A percentile compares a stretch with the other conserved stretches of the same genome.
phyloP scores from a whole-genome alignment of 805 yeast genomes.

The Wickerhamia fluorescens region DNA sequence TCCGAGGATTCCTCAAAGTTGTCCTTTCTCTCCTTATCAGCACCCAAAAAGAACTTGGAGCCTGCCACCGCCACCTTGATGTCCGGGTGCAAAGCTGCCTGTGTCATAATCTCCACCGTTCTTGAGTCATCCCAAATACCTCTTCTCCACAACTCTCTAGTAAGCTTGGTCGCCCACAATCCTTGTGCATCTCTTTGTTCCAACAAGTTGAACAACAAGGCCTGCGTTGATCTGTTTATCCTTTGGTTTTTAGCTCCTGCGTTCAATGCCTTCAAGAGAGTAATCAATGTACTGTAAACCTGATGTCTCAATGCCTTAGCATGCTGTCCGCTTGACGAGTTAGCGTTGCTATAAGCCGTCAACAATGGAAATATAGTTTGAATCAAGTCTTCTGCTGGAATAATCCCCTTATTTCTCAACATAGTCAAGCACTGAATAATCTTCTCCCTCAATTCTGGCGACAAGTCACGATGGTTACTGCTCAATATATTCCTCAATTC shows the following conservation, averaged over 20 bases:
- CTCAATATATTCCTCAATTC: constrained; percentile 65
- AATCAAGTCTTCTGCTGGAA: constrained; percentile 72
- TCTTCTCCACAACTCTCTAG: constrained; percentile 95
- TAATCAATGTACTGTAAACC: constrained; percentile 71
- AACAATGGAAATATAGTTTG: constrained; percentile 86
- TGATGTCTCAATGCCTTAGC: constrained; percentile 80
- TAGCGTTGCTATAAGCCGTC: constrained; percentile 48
- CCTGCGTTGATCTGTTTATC: constrained; percentile 85
- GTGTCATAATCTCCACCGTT: constrained; percentile 96
- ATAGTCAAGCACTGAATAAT: constrained; percentile 83
- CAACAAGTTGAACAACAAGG: constrained; percentile 77
- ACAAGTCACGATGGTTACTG: constrained; percentile 72
- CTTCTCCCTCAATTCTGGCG: constrained; percentile 85
- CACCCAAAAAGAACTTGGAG: constrained; percentile 85
- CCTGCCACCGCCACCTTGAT: constrained; percentile 85
- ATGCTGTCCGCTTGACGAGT: constrained; percentile 45
- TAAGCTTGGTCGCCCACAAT: constrained; percentile 91
- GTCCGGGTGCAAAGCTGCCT: constrained; percentile 86
- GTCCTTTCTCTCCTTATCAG: constrained; percentile 89
- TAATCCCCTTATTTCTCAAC: constrained; percentile 79
- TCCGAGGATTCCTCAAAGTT: constrained; percentile 67
- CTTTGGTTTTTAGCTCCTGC: constrained; percentile 87
- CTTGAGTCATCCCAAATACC: constrained; percentile 98
- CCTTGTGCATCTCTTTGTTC: constrained; percentile 77
- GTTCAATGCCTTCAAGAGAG: constrained; percentile 75